A percentile compares a stretch with the other conserved stretches of the same genome.
Evolutionary conservation across 108 stramenopile genomes (phyloP).

Genomic region (Fragilaria crotonensis): DNA sequence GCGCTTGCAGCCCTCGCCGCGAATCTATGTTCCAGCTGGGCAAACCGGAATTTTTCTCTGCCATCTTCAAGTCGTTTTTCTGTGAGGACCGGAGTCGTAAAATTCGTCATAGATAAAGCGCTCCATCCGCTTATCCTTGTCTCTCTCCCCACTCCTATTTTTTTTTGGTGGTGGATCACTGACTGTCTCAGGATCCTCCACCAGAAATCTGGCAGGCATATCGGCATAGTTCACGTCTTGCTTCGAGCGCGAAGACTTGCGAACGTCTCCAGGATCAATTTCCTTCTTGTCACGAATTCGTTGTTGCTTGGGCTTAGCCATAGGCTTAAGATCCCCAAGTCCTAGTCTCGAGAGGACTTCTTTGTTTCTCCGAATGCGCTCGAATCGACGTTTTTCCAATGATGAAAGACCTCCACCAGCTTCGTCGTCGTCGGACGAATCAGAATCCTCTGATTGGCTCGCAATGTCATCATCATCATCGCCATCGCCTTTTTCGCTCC

Average conservation of each 20-base stretch:
- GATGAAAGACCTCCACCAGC: neutral
- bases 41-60: slow-evolving; percentile 6
- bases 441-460: neutral
- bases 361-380: slow-evolving; percentile 63
- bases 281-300: neutral
- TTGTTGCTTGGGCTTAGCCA: neutral
- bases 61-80: slow-evolving; percentile 11
- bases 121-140: slow-evolving; percentile 10
- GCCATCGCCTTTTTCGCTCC: neutral
- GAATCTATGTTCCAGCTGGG: slow-evolving; percentile 15
- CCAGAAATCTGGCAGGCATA: neutral
- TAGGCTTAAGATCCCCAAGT: slow-evolving; percentile 16
- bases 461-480: neutral
- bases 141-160: neutral
- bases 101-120: slow-evolving; percentile 32
- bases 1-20: slow-evolving; percentile 7
- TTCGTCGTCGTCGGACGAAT: neutral
- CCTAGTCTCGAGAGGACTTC: slow-evolving; percentile 51
- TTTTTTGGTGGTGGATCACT: slow-evolving; percentile 3
- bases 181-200: neutral
- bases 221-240: neutral
- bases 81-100: slow-evolving; percentile 16
- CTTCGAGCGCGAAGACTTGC: neutral
- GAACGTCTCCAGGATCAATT: neutral
- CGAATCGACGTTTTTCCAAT: slow-evolving; percentile 26